A percentile compares a stretch with the other conserved stretches of the same genome.
Conservation (phyloP, 1,139 yeast species). For the Kodamaea derodonti region DNA sequence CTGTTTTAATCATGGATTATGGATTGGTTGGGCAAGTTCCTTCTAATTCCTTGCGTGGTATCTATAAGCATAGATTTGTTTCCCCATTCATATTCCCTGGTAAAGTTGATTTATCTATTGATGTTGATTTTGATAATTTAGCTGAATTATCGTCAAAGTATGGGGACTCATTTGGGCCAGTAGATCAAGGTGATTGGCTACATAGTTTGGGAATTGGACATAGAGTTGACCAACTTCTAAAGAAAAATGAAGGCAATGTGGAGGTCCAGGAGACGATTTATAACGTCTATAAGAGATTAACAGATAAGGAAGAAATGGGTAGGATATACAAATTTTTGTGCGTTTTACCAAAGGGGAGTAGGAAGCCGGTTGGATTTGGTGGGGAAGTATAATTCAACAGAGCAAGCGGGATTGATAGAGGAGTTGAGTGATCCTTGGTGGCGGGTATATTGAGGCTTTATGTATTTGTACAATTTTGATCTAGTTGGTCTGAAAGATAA, state of each 20-base stretch:
- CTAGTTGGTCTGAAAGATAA: too few species aligned
- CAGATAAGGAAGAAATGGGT: conserved; percentile 73
- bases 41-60: conserved; percentile 68
- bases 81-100: conserved; percentile 79
- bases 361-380: conserved; percentile 36
- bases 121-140: conserved; percentile 72
- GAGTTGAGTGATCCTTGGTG: too few species aligned
- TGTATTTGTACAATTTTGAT: too few species aligned
- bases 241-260: conserved; percentile 26
- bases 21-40: conserved; percentile 66
- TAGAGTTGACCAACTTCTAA: conserved; percentile 54
- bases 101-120: conserved; percentile 76
- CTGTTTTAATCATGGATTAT: conserved; percentile 73
- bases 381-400: neutral
- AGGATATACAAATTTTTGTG: conserved; percentile 71
- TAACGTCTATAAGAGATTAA: conserved; percentile 59
- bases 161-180: conserved; percentile 50
- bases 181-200: conserved; percentile 78
- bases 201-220: conserved; percentile 75
- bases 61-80: conserved; percentile 67
- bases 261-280: conserved; percentile 45
- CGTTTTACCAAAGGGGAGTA: conserved; percentile 47
- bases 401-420: neutral
- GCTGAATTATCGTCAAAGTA: conserved; percentile 20
- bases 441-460: too few species aligned